Percentiles rank a stretch among this genome's conserved stretches.
phyloP scores from a whole-genome alignment of 1,139 yeast species.

The Lodderomyces pseudojiufengensis region DNA sequence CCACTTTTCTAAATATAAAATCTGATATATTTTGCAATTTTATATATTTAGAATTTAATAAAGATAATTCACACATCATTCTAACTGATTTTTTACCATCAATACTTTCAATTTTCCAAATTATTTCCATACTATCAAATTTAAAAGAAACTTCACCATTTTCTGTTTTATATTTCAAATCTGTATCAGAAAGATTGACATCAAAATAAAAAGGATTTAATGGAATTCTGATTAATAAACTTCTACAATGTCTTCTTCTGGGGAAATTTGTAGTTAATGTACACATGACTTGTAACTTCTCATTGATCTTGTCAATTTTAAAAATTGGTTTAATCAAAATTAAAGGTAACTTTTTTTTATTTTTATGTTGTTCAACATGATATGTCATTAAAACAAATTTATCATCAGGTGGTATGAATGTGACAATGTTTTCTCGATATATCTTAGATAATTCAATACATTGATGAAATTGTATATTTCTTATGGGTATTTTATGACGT shows the following conservation, averaged over 20 bases:
- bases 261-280: constrained; percentile 33
- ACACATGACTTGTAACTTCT: constrained; percentile 36
- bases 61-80: constrained; percentile 43
- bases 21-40: constrained; percentile 11
- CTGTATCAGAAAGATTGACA: constrained; percentile 31
- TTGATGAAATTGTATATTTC: constrained; percentile 47
- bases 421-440: constrained; percentile 35
- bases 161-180: constrained; percentile 40
- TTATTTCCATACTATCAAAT: constrained; percentile 46
- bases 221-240: constrained; percentile 33
- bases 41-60: constrained; percentile 14
- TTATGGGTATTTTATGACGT: constrained; percentile 28
- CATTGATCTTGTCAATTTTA: constrained; percentile 19
- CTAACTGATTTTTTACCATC: constrained; percentile 45
- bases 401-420: constrained; percentile 48
- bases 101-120: constrained; percentile 59
- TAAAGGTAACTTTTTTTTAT: constrained; percentile 33
- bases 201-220: constrained; percentile 33
- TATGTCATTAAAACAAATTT: constrained; percentile 39
- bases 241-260: constrained; percentile 33
- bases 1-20: constrained; percentile 5
- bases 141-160: constrained; percentile 40
- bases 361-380: constrained; percentile 39
- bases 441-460: constrained; percentile 40
- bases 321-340: constrained; percentile 37